Conservation (phyloP, 352 stramenopile genomes). For the Thalassiosira livingstoniorum region DNA sequence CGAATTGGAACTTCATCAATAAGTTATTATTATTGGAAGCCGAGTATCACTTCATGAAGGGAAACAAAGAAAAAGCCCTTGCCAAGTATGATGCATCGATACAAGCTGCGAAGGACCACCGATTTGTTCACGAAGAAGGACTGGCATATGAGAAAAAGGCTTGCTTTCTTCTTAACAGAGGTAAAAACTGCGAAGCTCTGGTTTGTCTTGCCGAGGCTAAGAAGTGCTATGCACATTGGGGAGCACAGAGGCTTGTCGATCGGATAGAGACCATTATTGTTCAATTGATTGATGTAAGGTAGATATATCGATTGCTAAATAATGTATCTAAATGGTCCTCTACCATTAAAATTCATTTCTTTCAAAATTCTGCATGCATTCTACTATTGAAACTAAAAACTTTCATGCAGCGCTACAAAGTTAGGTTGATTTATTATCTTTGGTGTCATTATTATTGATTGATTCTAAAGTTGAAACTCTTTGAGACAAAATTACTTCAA, state of each 20-base stretch:
- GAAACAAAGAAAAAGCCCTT: constrained; percentile 22
- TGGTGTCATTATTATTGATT: too few relatives aligned
- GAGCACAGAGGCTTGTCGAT: constrained; percentile 28
- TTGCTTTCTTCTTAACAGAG: constrained; percentile 28
- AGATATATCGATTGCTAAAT: too few relatives aligned
- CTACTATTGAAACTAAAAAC: too few relatives aligned
- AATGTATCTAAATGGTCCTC: too few relatives aligned
- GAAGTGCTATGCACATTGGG: constrained; percentile 34
- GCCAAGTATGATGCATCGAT: constrained; percentile 38
- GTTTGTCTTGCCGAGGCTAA: constrained; percentile 11
- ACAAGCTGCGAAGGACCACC: constrained; percentile 27
- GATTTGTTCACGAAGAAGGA: constrained; percentile 40
- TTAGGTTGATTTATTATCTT: too few relatives aligned
- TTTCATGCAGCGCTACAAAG: too few relatives aligned
- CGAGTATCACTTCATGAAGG: constrained; percentile 27
- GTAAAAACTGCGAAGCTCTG: constrained; percentile 20
- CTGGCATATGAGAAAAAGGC: constrained; percentile 31
- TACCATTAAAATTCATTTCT: too few relatives aligned
- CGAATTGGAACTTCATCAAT: constrained; percentile 39
- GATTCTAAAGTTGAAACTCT: too few relatives aligned
- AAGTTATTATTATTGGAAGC: constrained; percentile 42
- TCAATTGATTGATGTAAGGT: too few relatives aligned
- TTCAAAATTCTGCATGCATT: too few relatives aligned
- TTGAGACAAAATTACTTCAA: too few relatives aligned
- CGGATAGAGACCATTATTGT: constrained; percentile 22